Percentiles rank a stretch among this genome's conserved stretches.
phyloP scores from a whole-genome alignment of 768 basidiomycete genomes.

The Suillus paluster region DNA sequence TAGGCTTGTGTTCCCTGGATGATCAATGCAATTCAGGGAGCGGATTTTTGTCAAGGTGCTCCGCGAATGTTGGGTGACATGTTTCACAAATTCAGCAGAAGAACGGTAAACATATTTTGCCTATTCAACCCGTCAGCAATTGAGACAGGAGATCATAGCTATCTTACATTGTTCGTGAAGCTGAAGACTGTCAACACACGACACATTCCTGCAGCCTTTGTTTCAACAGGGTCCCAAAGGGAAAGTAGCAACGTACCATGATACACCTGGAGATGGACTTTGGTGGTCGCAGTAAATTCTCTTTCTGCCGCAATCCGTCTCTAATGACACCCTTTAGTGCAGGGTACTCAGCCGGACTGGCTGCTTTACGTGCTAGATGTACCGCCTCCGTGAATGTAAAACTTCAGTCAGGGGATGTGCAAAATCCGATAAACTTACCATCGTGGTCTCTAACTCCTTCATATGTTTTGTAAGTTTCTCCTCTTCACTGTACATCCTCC shows the following conservation, averaged over 20 bases:
- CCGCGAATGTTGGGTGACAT: constrained; percentile 48
- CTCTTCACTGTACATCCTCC: constrained; percentile 37
- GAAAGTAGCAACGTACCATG: constrained; percentile 53
- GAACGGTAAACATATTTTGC: constrained; percentile 64
- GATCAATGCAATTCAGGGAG: constrained; percentile 50
- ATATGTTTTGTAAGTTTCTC: constrained; percentile 50
- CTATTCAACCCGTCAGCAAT: constrained; percentile 31
- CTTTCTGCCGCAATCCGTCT: constrained; percentile 50
- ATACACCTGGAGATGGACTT: constrained; percentile 76
- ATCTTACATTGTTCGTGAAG: constrained; percentile 59
- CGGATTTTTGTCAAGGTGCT: constrained; percentile 45
- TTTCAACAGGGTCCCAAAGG: neutral
- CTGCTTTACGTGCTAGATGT: constrained; percentile 80
- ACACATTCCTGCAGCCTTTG: constrained; percentile 56
- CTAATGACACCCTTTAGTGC: constrained; percentile 55
- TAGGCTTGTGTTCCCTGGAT: constrained; percentile 26
- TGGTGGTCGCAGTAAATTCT: constrained; percentile 58
- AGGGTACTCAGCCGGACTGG: constrained; percentile 69
- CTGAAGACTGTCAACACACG: constrained; percentile 78
- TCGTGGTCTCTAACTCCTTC: constrained; percentile 59
- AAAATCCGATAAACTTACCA: constrained; percentile 41
- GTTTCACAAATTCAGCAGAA: constrained; percentile 59
- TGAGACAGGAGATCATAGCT: neutral
- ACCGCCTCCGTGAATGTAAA: constrained; percentile 77
- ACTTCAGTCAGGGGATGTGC: constrained; percentile 33